Evolutionary conservation across 2,329 filamentous ascomycete genomes (phyloP).

Genomic region (Tolypocladium inflatum): DNA sequence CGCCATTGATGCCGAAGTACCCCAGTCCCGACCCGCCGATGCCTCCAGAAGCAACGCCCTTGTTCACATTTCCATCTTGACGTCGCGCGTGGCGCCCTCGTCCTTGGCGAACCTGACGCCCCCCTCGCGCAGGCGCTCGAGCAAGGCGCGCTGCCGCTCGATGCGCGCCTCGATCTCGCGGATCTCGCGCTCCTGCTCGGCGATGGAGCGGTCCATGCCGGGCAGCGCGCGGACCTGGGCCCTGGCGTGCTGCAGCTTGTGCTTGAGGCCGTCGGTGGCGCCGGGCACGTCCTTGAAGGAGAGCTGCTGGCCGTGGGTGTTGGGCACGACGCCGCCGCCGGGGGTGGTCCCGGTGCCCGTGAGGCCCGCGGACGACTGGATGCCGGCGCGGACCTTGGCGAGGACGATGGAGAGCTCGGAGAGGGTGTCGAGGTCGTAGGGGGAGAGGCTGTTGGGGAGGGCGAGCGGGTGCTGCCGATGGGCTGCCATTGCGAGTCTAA

Average conservation of each 20-base stretch:
- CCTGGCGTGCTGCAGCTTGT: conserved; percentile 73
- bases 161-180: conserved; percentile 55
- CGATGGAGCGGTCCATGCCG: conserved; percentile 57
- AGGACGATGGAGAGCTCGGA: conserved; percentile 74
- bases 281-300: conserved; percentile 66
- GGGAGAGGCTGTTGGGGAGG: conserved; percentile 58
- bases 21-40: not conserved
- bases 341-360: conserved; percentile 28
- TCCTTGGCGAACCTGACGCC: conserved; percentile 23
- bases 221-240: conserved; percentile 55
- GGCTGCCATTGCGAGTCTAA: not conserved
- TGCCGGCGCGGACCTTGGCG: conserved; percentile 54
- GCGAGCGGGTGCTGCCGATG: conserved; percentile 32
- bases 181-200: conserved; percentile 66
- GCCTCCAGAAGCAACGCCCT: conserved; percentile 7
- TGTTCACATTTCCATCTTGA: conserved; percentile 31
- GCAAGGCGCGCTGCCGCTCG: conserved; percentile 47
- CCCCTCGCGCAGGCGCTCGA: conserved; percentile 43
- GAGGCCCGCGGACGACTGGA: conserved; percentile 29
- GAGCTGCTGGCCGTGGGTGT: conserved; percentile 26
- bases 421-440: conserved; percentile 77
- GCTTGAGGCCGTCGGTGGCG: conserved; percentile 69
- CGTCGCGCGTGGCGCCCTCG: conserved; percentile 15
- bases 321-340: conserved; percentile 15
- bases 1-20: not conserved